These are phyloP conservation scores for Kingdonia uniflora DNA, from an alignment of 164 flowering plant genomes.

Conservation along the genomic window DNA sequence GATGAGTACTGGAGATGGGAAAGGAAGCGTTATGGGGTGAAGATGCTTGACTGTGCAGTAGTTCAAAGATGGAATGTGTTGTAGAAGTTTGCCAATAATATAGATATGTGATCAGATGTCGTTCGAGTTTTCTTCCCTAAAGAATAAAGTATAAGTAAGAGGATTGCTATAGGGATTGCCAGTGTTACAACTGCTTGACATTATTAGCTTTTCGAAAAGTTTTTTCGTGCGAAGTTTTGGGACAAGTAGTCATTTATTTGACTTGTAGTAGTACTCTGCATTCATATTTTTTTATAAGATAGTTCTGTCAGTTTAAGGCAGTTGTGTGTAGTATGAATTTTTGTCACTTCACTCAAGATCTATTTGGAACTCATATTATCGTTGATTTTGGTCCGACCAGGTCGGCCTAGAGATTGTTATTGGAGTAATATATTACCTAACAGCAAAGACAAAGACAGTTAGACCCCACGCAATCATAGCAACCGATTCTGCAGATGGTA, in stretches of 20 bases:
- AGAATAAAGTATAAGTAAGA: no score
- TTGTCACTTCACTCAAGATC: no score
- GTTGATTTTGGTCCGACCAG: no score
- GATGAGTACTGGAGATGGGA: no score
- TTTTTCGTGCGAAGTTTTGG: not conserved
- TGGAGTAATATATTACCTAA: no score
- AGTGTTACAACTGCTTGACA: not conserved
- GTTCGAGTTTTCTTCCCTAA: not conserved
- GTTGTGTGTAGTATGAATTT: not conserved
- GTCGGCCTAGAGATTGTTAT: no score
- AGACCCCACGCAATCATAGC: constrained; percentile 77
- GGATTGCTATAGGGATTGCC: no score
- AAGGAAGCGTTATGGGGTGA: no score
- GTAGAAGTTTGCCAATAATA: not conserved
- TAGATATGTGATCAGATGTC: not conserved
- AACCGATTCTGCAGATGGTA: constrained; percentile 54
- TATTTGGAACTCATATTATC: no score
- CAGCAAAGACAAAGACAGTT: constrained; percentile 67
- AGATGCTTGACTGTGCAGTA: no score
- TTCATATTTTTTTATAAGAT: not conserved
- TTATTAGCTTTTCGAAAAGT: not conserved
- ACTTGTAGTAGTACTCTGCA: not conserved
- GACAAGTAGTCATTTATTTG: not conserved
- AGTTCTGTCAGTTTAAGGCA: not conserved
- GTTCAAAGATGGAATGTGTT: no score